Evolutionary conservation across 1,284 basidiomycete species (phyloP), one percentile per base, ranked within the genome.

Genomic region (Melampsora larici-populina): DNA sequence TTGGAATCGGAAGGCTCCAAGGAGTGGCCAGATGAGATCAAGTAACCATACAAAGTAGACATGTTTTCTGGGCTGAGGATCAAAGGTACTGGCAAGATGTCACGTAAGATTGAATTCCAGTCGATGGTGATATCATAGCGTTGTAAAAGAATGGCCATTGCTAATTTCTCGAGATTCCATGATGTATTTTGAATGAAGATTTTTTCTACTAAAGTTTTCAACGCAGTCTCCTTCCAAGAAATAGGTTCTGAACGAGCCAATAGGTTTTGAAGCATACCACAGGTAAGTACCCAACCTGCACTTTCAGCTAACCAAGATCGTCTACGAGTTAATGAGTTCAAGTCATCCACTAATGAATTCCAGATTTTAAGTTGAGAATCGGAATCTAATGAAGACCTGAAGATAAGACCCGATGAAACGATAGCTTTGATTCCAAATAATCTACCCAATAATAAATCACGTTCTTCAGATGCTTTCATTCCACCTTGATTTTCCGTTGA

Each of bases 361-460:
- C 64, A 68, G 2, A 74, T 26, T 15, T 31, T 55, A 7, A 46
- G 5, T 48, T 63, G 70, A 29, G 55, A 60, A 29, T 55, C 24
- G 21, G 63, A n/a, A 24, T 60, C 51, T 36, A 17, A 11, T 24
- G 40, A 40, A 1, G 68, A 66, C n/a, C 78, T 62, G 36, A 82
- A 79, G 36, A 84, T 79, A 31, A 81, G 43, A 6, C 79, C 79
- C 18, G 83, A 83, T 43, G 81, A 81, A 1, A 83, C 80, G 24
- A 84, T 80, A 24, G 81, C 79, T 76, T 82, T 81, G 33, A 84
- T 79, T 13, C 82, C 83, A 65, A 84, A 84, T 24, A 84, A 79
- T 62, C 82, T 81, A 17, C 83, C 83, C 76, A 84, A 84, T 70
- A 82, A 80, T 40, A 81, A 78, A 60, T 84, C 82, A 65, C 83